Conservation (phyloP, 2,329 filamentous ascomycete genomes). For the Penicillium sp. region DNA sequence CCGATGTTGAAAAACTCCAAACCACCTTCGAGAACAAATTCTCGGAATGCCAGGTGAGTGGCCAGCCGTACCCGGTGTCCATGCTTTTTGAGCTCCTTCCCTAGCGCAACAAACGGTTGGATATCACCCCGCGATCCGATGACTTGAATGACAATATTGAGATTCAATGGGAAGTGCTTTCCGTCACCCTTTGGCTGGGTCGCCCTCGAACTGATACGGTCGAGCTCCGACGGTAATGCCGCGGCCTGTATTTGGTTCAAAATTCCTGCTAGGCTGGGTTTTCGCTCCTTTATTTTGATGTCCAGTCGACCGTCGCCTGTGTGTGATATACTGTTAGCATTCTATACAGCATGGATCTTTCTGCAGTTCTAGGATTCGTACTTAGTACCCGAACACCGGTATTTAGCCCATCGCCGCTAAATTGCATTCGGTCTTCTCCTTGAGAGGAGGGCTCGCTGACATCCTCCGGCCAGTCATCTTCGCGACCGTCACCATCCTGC, state of each 20-base stretch:
- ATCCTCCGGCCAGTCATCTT: not conserved
- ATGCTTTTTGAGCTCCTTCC: conserved; percentile 60
- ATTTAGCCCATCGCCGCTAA: conserved; percentile 4
- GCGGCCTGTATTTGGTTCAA: conserved; percentile 13
- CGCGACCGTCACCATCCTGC: not conserved
- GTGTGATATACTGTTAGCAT: not conserved
- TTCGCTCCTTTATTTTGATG: conserved; percentile 20
- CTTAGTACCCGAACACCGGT: conserved; percentile 4
- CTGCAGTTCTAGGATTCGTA: not conserved
- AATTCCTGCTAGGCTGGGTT: conserved; percentile 18
- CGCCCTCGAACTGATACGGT: not conserved
- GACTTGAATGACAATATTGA: conserved; percentile 67
- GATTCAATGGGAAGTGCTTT: conserved; percentile 14
- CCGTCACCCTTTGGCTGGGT: conserved; percentile 2
- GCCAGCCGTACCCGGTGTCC: conserved; percentile 70
- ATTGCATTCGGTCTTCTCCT: not conserved
- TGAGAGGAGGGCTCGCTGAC: not conserved
- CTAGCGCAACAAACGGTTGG: conserved; percentile 68
- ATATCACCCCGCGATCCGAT: conserved; percentile 71
- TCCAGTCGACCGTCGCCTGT: conserved; percentile 22
- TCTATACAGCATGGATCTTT: not conserved
- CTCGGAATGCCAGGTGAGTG: conserved; percentile 64
- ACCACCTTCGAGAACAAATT: conserved; percentile 64
- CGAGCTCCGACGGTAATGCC: conserved; percentile 10
- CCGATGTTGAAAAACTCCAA: conserved; percentile 73